A percentile compares a stretch with the other conserved stretches of the same genome.
Evolutionary conservation across 164 flowering plant genomes (phyloP).

Genomic region (Liriodendron chinense): DNA sequence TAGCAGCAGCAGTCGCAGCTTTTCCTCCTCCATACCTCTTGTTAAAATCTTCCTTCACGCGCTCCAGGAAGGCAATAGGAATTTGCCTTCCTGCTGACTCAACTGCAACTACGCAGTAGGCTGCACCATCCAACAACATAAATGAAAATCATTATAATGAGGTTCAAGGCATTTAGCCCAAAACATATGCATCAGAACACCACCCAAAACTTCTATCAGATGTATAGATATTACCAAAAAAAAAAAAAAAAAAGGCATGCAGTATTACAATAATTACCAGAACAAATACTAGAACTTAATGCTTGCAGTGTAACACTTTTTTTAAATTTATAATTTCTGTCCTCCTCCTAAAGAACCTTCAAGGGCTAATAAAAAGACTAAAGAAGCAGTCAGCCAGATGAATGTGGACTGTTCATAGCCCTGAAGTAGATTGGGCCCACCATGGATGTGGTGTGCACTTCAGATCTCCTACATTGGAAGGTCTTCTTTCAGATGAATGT

Average conservation of each 20-base stretch:
- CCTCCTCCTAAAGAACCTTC: too few relatives aligned
- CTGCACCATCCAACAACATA: conserved; percentile 16
- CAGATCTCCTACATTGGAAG: too few relatives aligned
- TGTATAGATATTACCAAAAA: neutral
- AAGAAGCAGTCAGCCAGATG: too few relatives aligned
- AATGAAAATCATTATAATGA: neutral
- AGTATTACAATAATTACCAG: neutral
- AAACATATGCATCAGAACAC: neutral
- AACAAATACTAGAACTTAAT: too few relatives aligned
- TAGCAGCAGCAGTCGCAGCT: conserved; percentile 47
- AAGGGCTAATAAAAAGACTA: too few relatives aligned
- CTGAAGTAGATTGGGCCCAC: too few relatives aligned
- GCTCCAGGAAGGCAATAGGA: conserved; percentile 30
- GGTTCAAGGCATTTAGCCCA: neutral
- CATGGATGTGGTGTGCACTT: too few relatives aligned
- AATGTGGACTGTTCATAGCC: too few relatives aligned
- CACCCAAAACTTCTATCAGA: neutral
- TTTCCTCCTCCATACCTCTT: conserved; percentile 58
- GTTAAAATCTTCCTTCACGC: conserved; percentile 48
- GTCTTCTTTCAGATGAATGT: too few relatives aligned
- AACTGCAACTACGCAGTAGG: conserved; percentile 28
- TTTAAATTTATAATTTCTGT: too few relatives aligned
- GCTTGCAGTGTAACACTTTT: too few relatives aligned
- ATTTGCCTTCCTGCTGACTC: conserved; percentile 30
- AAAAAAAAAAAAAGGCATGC: too few relatives aligned